Percentiles rank a stretch among this genome's conserved stretches.
Evolutionary conservation across 805 yeast species (phyloP).

Genomic region (Clavispora asparagi): DNA sequence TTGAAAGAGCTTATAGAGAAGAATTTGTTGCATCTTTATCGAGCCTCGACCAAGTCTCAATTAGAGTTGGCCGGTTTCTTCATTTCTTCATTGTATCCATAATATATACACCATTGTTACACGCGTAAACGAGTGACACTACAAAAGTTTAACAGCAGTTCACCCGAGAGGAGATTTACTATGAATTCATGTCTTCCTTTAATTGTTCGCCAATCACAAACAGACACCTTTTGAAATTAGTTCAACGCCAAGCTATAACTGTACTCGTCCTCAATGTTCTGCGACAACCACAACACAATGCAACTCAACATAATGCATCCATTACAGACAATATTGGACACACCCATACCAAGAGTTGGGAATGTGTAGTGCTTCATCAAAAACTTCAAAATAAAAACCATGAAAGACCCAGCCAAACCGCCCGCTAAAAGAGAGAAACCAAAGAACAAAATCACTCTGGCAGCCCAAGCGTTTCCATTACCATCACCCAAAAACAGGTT

Average conservation of each 20-base stretch:
- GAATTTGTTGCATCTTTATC: not conserved
- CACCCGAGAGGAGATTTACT: too few relatives aligned
- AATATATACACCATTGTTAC: not conserved
- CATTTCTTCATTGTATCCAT: not conserved
- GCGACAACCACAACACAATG: constrained; percentile 86
- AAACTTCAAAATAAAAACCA: constrained; percentile 82
- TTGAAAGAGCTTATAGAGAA: not conserved
- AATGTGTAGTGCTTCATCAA: constrained; percentile 69
- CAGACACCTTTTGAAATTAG: not conserved
- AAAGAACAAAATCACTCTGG: constrained; percentile 79
- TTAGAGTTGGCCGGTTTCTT: not conserved
- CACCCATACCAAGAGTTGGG: constrained; percentile 94
- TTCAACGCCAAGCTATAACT: constrained; percentile 82
- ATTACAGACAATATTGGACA: constrained; percentile 79
- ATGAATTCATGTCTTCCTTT: too few relatives aligned
- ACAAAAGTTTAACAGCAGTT: too few relatives aligned
- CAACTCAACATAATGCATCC: constrained; percentile 83
- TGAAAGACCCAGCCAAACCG: constrained; percentile 88
- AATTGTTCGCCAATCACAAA: not conserved
- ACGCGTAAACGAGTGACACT: not conserved
- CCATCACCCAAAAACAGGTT: constrained; percentile 39
- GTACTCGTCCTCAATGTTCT: constrained; percentile 93
- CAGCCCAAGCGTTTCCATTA: constrained; percentile 79
- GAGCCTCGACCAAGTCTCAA: not conserved
- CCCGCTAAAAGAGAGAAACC: constrained; percentile 94